Evolutionary conservation across 2,329 filamentous ascomycete species (phyloP), one percentile per base, ranked within the genome.

Genomic region (Trichoderma simmonsii): DNA sequence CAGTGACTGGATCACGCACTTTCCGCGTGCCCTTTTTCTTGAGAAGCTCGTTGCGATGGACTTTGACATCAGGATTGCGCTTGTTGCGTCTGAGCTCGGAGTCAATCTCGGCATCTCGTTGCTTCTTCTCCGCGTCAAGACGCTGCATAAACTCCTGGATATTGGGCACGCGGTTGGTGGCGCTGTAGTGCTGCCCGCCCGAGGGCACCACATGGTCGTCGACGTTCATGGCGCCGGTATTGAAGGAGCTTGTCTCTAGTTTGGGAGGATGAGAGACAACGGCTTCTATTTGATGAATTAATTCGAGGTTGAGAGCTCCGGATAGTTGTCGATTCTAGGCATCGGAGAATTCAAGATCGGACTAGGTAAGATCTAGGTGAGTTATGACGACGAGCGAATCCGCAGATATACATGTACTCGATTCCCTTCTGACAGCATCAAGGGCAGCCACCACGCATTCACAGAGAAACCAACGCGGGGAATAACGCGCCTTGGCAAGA

Each of bases 1-100:
- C 94, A 0, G 95, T 98, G 0, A 93, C 93, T 0, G 95, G 95
- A 79, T 98, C 95, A 1, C 92, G 94, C 59, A 97, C 95, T 8
- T 81, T 84, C 21, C 93, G 94, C 43, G 94, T 90, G 71, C 84
- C 80, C 63, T 83, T 82, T 59, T 76, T 83, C 64, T 82, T 82
- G 54, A 75, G 77, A 51, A 79, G 76, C 0, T 83, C 77, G 15
- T 82, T 80, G 34, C 82, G 80, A 73, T 90, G 86, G 14, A 85
- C 82, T 51, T 81, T 78, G 18, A 82, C 81, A 43, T 85, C 82
- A 72, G 75, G 80, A 28, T 77, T 73, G 61, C 78, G 72, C 43
- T 80, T 78, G 73, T 83, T 83, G 14, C 77, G 70, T 73, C 83
- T 83, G 6, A 82, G 78, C 21, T 87, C 82, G 62, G 88, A 83